Percentiles rank a stretch among this genome's conserved stretches.
Conservation (phyloP, 345 rosid species). For the Corchorus capsularis region DNA sequence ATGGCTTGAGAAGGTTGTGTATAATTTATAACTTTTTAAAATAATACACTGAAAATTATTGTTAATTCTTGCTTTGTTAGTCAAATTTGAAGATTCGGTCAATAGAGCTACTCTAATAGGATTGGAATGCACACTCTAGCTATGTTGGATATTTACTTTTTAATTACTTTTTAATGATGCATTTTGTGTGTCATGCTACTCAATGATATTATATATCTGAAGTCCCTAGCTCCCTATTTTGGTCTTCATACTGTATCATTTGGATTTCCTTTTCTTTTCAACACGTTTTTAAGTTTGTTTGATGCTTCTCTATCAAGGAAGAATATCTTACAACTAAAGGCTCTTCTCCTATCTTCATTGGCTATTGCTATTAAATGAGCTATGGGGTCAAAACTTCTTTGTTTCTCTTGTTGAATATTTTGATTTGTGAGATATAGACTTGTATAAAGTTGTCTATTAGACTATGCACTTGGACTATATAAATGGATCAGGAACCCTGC, state of each 20-base stretch:
- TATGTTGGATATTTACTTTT: slow-evolving; percentile 6
- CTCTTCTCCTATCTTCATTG: not conserved
- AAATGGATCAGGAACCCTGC: not conserved
- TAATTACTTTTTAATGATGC: not conserved
- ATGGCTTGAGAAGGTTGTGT: slow-evolving; percentile 10
- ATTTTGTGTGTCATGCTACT: not conserved
- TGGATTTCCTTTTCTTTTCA: not conserved
- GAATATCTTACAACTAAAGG: not conserved
- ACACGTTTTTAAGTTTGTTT: not conserved
- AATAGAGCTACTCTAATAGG: not conserved
- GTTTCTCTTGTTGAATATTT: not conserved
- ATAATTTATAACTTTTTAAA: not conserved
- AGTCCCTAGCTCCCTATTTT: not conserved
- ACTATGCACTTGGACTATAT: not conserved
- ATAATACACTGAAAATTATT: not conserved
- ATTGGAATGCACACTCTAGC: slow-evolving; percentile 2
- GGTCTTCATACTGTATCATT: not conserved
- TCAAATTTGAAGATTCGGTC: not conserved
- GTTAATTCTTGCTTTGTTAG: slow-evolving; percentile 3
- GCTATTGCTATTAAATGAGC: not conserved
- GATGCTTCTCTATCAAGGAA: not conserved
- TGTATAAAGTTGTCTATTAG: too few species aligned
- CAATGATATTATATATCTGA: too few species aligned
- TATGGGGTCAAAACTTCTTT: not conserved
- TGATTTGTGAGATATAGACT: not conserved